Base-by-base conservation (phyloP, 768 basidiomycete species). In the Clitopilus hobsonii region DNA sequence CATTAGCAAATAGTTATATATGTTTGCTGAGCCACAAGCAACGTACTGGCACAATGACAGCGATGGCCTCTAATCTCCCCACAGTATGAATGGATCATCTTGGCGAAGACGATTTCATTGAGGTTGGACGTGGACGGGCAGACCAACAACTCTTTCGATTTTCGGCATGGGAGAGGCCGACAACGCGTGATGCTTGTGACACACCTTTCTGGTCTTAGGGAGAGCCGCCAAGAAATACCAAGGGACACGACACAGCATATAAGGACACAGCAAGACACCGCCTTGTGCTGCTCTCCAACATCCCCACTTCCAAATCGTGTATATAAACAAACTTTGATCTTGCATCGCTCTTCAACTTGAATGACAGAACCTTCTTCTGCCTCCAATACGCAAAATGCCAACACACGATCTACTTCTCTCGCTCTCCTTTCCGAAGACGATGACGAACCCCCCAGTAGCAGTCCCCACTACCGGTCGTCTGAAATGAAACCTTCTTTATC, bases 371-470 rank as follows among this genome's bases (percentile, higher is more conserved):
- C 41, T 45, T 45, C 41, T 45, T 11, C 11, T 18, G 41, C 41
- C 41, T 45, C 41, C 22, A 16, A 16, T 23, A 45, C 41, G 41
- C 41, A 20, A 10, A 45, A 45, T 45, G 55, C 65, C 53, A 68
- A n/a, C 58, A 55, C 63, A 58, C 56, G 62, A 59, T 56, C 62
- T 71, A 59, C 69, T 58, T 60, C 54, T 52, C 58, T 65, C 53
- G 56, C 69, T 47, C 60, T 69, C 56, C 59, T 69, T 64, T 60
- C 65, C 56, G 74, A 75, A 70, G 73, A 75, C 56, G 73, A 74
- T 56, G 73, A 75, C 36, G 72, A 74, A 67, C 74, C 73, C 60
- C 73, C 74, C 73, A 73, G 71, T 74, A 73, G 69, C 71, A 67
- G 70, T 60, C 61, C 58, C 63, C 23, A 58, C 56, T n/a, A 50